Base-by-base conservation (phyloP, 805 yeast species). In the Jamesozyma gamospora region DNA sequence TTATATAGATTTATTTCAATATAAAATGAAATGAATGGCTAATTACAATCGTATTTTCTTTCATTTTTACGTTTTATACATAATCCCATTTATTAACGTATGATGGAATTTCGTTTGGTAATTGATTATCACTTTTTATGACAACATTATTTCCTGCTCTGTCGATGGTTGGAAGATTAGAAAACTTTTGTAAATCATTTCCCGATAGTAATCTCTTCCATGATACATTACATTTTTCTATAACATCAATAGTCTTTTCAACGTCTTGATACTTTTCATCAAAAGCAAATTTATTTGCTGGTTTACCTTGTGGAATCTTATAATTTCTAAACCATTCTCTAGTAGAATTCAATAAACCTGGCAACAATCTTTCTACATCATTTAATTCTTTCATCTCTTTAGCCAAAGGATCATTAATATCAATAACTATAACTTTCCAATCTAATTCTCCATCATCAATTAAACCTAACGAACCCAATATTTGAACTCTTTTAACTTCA, bases 381-480 rank as follows among this genome's bases (percentile, higher is more conserved):
- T 68, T 66, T 34, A 85, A 69, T 55, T 72, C 77, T 52, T 78
- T 67, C 41, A 85, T 58, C 47, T 74, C 66, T 5, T 66, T 42
- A 18, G 85, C 79, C 55, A 80, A 56, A 34, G 83, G 80, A 58
- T 84, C 94, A 39, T 70, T 65, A 25, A 69, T 65, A 53, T 80
- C 79, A 41, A 85, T 80, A 15, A 72, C 85, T 42, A 85, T 74
- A 26, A 85, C 69, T 64, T 85, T 85, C 97, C 97, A 90, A 67
- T 90, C 98, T 42, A 95, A 73, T 67, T 92, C 98, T 50, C 96
- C 96, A 63, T 88, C 96, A 53, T 83, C 94, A 43, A 83, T 76
- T 52, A 83, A 65, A 4, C 87, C 92, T 65, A 83, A 64, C 32
- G 82, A 79, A 39, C 92, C 92, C 42, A 83, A 66, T 6, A 82